Evolutionary conservation across 2,329 filamentous ascomycete species (phyloP).

Genomic region (Incumbomyces delicatus): DNA sequence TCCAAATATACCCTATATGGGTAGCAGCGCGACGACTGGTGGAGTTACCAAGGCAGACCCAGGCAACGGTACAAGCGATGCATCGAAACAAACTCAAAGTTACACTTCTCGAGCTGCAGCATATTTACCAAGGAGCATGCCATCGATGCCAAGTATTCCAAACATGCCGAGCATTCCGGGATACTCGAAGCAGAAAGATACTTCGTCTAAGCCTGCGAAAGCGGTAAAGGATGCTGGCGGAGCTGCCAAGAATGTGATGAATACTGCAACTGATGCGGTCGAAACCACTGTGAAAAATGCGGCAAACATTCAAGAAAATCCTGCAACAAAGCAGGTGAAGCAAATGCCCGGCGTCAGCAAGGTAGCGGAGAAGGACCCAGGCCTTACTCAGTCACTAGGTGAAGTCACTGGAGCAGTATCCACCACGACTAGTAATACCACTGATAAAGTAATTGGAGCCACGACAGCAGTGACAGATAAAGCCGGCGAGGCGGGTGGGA

Average conservation of each 20-base stretch:
- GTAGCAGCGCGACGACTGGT: conserved; percentile 5
- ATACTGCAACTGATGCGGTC: conserved; percentile 12
- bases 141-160: conserved; percentile 15
- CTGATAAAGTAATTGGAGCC: conserved; percentile 11
- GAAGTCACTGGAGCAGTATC: conserved; percentile 10
- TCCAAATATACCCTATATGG: conserved; percentile 17
- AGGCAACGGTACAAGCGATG: conserved; percentile 6
- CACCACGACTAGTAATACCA: conserved; percentile 13
- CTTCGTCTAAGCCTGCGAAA: conserved; percentile 10
- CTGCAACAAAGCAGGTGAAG: conserved; percentile 15
- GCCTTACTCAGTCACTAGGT: conserved; percentile 8
- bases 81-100: conserved; percentile 11
- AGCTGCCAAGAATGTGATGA: conserved; percentile 12
- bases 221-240: conserved; percentile 9
- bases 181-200: conserved; percentile 21
- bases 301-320: conserved; percentile 16
- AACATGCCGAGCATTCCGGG: conserved; percentile 10
- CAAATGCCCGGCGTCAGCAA: conserved; percentile 15
- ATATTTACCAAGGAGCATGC: conserved; percentile 13
- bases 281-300: conserved; percentile 16
- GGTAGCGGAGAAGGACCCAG: conserved; percentile 13
- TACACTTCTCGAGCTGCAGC: conserved; percentile 17
- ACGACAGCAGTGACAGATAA: conserved; percentile 10
- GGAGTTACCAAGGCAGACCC: conserved; percentile 8
- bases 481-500: conserved; percentile 8